Evolutionary conservation across 164 flowering plant genomes (phyloP), one percentile per base, ranked within the genome.

Genomic region (Tetracentron sinense): DNA sequence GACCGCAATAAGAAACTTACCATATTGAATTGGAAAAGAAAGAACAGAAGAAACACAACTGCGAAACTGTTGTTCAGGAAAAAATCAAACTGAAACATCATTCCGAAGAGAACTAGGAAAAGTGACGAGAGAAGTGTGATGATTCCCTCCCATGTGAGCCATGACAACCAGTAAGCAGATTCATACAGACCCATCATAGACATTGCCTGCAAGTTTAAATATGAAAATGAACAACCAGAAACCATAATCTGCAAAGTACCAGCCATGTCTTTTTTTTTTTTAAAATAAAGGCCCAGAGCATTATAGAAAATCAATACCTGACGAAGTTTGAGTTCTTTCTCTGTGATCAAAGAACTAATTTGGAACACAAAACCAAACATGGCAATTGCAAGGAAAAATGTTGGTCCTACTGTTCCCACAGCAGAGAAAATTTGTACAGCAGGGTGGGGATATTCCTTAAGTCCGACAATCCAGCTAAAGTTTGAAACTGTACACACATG

Each of bases 311-410:
- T 31, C 17, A 61, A 44, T n/a, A 95, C 99, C 98, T 95, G 98
- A 14, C 96, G 95, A 63, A 95, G 98, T 78, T 87, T 95, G 44
- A 95, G 97, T 78, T 95, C 98, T 74, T 87, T 92, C 76, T 95
- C 99, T 11, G 83, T 67, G 23, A 84, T 73, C 79, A 95, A 75
- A 50, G 96, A 72, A 71, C 86, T 79, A 11, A 92, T 80, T 63
- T 95, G 98, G 63, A 92, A 81, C 56, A 90, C 96, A 72, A 90
- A 95, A 44, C 87, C 76, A 71, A 95, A 95, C 97, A 90, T 90
- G 47, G 97, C 88, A 73, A 83, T 74, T 27, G 97, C 97, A 69
- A 95, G 91, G 76, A 95, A 86, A 66, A 92, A 95, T 16, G 86
- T 77, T 42, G 99, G 97, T 55, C 91, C 98, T 8, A 65, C 53